phyloP scores from a whole-genome alignment of 805 yeast genomes.

The Myxozyma nipponensis region DNA sequence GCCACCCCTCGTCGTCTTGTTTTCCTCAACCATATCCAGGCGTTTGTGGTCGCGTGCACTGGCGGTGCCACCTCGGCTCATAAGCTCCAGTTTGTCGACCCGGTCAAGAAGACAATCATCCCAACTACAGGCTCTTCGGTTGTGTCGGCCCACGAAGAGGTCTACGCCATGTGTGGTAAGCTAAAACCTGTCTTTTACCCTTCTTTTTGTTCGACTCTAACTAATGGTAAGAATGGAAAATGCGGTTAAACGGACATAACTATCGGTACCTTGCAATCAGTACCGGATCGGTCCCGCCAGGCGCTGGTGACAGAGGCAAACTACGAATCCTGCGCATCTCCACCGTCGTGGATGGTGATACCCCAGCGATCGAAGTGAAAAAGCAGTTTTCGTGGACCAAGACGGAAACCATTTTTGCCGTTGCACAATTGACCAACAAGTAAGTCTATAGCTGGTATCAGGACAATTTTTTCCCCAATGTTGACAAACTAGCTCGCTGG shows the following conservation, averaged over 20 bases:
- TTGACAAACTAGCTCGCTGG: constrained; percentile 5
- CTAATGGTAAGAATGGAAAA: constrained; percentile 11
- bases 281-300: constrained; percentile 1
- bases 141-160: constrained; percentile 1
- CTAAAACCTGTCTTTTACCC: background rate
- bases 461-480: background rate
- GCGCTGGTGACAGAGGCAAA: constrained; percentile 6
- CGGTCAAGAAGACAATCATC: constrained; percentile 2
- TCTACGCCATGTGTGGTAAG: constrained; percentile 12
- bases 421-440: constrained; percentile 9
- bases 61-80: background rate
- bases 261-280: constrained; percentile 12
- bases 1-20: constrained; percentile 10
- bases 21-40: constrained; percentile 7
- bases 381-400: constrained; percentile 14
- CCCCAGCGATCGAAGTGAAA: constrained; percentile 13
- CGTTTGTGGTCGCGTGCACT: constrained; percentile 8
- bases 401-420: constrained; percentile 16
- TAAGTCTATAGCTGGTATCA: background rate
- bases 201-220: background rate
- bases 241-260: background rate
- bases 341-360: too few species aligned
- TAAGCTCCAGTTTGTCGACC: constrained; percentile 14
- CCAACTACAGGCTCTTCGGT: constrained; percentile 1
- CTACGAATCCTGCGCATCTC: constrained; percentile 6